Evolutionary conservation across 2,329 filamentous ascomycete species (phyloP).

Genomic region (Aspergillus costaricaensis): DNA sequence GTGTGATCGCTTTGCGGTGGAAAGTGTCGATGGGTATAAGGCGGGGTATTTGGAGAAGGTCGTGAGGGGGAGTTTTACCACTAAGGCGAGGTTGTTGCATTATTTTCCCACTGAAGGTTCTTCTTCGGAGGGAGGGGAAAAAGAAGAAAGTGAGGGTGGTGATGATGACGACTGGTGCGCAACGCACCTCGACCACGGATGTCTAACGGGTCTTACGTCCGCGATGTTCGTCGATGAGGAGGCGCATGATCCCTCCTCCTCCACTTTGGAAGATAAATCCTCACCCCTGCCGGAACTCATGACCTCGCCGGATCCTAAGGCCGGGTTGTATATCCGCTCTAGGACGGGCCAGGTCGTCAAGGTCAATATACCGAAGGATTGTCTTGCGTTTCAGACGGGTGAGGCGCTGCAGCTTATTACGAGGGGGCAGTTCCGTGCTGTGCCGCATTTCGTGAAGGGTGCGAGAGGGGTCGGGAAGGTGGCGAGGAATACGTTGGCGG

Average conservation of each 20-base stretch:
- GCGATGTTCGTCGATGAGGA: conserved; percentile 94
- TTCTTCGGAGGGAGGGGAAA: neutral
- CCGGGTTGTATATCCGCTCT: conserved; percentile 92
- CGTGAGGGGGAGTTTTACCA: conserved; percentile 80
- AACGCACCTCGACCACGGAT: conserved; percentile 77
- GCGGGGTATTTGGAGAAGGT: conserved; percentile 81
- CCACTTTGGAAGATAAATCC: neutral
- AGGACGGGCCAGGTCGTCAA: conserved; percentile 81
- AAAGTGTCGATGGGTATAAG: conserved; percentile 76
- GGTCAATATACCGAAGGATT: conserved; percentile 86
- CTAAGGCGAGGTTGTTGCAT: conserved; percentile 87
- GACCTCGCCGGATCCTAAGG: conserved; percentile 75
- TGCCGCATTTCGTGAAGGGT: conserved; percentile 92
- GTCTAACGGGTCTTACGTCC: conserved; percentile 87
- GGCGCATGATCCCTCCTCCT: conserved; percentile 23
- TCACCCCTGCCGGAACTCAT: conserved; percentile 59
- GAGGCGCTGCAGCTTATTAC: conserved; percentile 91
- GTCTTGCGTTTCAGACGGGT: conserved; percentile 94
- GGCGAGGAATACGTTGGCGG: conserved; percentile 85
- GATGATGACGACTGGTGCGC: conserved; percentile 96
- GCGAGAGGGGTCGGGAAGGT: conserved; percentile 62
- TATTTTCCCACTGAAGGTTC: conserved; percentile 68
- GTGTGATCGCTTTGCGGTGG: conserved; percentile 81
- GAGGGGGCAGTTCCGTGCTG: conserved; percentile 84
- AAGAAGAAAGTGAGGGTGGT: conserved; percentile 67